A percentile compares a stretch with the other conserved stretches of the same genome.
These are phyloP conservation scores for Colletotrichum sp. DNA, from an alignment of 2,329 filamentous ascomycete species.

Conservation along the genomic window DNA sequence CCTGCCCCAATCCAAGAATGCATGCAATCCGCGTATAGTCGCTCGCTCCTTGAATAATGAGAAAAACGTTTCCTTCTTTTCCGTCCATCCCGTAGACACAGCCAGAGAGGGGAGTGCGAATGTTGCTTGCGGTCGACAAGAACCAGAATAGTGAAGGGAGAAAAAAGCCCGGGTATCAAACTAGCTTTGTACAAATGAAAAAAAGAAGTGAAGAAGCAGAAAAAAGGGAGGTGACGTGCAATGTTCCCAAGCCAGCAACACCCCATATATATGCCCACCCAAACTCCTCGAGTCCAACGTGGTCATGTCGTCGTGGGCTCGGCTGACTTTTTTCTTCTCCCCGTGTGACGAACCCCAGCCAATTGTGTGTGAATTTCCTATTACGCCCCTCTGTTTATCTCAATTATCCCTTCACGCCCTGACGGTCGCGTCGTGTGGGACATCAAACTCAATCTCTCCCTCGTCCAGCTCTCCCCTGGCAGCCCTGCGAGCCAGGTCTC, in stretches of 20 bases:
- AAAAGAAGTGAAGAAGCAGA: not conserved
- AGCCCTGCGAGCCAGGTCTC: constrained; percentile 56
- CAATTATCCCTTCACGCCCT: constrained; percentile 2
- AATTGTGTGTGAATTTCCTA: not conserved
- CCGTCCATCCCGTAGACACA: not conserved
- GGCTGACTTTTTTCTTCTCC: not conserved
- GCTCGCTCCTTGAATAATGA: not conserved
- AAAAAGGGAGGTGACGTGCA: not conserved
- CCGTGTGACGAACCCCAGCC: not conserved
- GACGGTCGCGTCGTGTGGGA: constrained; percentile 40
- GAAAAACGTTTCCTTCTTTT: not conserved
- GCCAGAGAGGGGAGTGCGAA: not conserved
- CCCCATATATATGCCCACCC: not conserved
- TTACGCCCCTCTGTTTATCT: constrained; percentile 12
- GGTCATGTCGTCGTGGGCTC: constrained; percentile 14
- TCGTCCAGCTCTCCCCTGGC: constrained; percentile 52
- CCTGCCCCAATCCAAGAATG: not conserved
- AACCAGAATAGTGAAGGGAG: not conserved
- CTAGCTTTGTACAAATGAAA: constrained; percentile 14
- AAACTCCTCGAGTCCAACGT: constrained; percentile 6
- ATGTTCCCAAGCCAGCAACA: not conserved
- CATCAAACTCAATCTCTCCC: constrained; percentile 39
- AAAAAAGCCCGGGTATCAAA: constrained; percentile 20
- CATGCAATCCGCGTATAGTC: not conserved
- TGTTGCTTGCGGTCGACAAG: not conserved